These are phyloP conservation scores for Geotrichum macrosporum DNA, from an alignment of 1,139 yeast genomes.

Conservation along the genomic window DNA sequence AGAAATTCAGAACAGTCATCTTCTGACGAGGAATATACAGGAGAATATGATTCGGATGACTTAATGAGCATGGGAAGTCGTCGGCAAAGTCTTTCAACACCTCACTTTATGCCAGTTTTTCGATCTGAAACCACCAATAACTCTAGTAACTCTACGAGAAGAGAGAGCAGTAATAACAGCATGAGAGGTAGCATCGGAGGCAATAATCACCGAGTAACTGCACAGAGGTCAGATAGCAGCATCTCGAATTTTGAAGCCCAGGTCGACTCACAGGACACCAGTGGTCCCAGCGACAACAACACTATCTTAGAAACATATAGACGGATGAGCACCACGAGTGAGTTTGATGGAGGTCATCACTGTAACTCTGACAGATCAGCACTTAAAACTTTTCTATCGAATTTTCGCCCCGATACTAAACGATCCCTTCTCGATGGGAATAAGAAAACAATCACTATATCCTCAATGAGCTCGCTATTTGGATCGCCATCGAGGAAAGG, in stretches of 20 bases:
- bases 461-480: slow-evolving; percentile 2
- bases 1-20: slow-evolving; percentile 20
- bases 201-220: neutral
- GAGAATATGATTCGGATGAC: slow-evolving; percentile 32
- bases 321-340: slow-evolving; percentile 5
- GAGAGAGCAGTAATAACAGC: neutral
- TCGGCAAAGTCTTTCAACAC: slow-evolving; percentile 22
- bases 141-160: neutral
- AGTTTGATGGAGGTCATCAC: neutral
- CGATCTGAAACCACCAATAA: slow-evolving; percentile 4
- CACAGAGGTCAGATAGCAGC: neutral
- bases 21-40: slow-evolving; percentile 24
- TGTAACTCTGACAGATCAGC: slow-evolving; percentile 7
- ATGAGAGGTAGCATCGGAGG: neutral
- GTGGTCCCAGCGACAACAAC: neutral
- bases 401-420: slow-evolving; percentile 8
- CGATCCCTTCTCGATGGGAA: slow-evolving; percentile 1
- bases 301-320: neutral
- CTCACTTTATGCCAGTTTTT: slow-evolving; percentile 5
- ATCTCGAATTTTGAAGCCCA: neutral
- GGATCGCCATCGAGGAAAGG: neutral
- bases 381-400: slow-evolving; percentile 2
- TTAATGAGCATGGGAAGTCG: slow-evolving; percentile 29
- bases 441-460: neutral
- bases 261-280: neutral